Evolutionary conservation across 495 filamentous ascomycete species (phyloP).

Genomic region (Penicillium robsamsonii): DNA sequence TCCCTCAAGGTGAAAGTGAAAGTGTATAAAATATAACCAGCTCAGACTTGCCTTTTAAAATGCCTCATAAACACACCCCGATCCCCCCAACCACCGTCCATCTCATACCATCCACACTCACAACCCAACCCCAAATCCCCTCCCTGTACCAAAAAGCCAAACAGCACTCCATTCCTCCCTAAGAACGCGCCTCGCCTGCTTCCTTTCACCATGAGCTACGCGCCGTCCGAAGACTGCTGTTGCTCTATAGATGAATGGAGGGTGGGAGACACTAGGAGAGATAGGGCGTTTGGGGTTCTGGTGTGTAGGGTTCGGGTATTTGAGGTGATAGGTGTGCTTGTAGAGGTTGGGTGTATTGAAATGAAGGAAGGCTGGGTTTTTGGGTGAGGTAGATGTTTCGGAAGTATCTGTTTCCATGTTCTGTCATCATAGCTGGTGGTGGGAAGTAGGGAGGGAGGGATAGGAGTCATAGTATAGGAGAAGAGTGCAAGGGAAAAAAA

Average conservation of each 20-base stretch:
- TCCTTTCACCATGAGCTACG: constrained; percentile 15
- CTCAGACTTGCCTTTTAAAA: constrained; percentile 56
- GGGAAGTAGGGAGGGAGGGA: too few species aligned
- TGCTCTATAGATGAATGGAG: constrained; percentile 17
- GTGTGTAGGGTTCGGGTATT: background rate
- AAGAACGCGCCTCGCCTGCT: constrained; percentile 3
- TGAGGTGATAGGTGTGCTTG: background rate
- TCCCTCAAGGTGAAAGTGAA: background rate
- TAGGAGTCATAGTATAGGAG: background rate
- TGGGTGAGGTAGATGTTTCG: constrained; percentile 28
- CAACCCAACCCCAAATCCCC: background rate
- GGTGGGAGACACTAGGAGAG: background rate
- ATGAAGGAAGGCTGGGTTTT: constrained; percentile 5
- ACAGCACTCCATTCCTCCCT: constrained; percentile 7
- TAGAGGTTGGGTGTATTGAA: background rate
- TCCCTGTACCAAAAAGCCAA: background rate
- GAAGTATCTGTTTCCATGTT: constrained; percentile 53
- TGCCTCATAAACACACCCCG: constrained; percentile 33
- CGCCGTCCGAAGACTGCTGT: constrained; percentile 31
- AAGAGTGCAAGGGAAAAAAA: background rate
- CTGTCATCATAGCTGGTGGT: constrained; percentile 47
- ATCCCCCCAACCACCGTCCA: constrained; percentile 6
- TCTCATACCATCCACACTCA: constrained; percentile 2
- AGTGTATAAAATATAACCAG: constrained; percentile 18
- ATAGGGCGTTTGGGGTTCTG: constrained; percentile 4